Evolutionary conservation across 148 eudicot genomes (phyloP), one percentile per base, ranked within the genome.

Genomic region (Amaranthus hypochondriacus): DNA sequence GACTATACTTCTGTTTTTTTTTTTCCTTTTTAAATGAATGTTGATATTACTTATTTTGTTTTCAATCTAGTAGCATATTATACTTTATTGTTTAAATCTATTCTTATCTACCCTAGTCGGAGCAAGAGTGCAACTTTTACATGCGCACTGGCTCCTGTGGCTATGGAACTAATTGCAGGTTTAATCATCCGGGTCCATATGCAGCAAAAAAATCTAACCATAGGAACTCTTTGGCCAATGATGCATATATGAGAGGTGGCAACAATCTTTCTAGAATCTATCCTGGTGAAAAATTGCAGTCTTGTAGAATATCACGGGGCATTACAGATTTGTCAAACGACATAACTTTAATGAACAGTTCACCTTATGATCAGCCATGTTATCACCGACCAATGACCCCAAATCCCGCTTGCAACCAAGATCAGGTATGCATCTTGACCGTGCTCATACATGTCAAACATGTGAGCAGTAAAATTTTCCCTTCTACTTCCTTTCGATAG

Each of bases 71-170:
- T 18, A 18, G 18, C 18, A 18, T 18, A 18, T 18, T 50, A 71
- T 47, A 58, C 18, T 69, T 11, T 43, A 15, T 68, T 56, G 63
- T 66, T 69, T 61, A 44, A 72, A 4, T 56, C 4, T 51, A 14
- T 57, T 7, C 57, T 54, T 73, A 5, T 58, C 59, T 71, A 62
- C 62, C 55, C 48, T 77, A 88, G 96, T 82, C 81, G 69, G 90
- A 78, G 73, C 82, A 71, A 62, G 96, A 88, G 75, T 90, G 96
- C 64, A 77, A 81, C 57, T 87, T 75, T 78, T 90, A 82, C 86
- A 81, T 88, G 89, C 87, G 86, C 52, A 79, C 69, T 65, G 90
- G 96, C 72, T 72, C 83, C 14, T 90, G 96, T 70, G 86, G 77
- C 51, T 90, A 88, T 78, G 96, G 90, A 65, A 69, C 81, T 66